Evolutionary conservation across 148 eudicot species (phyloP), one percentile per base, ranked within the genome.

Genomic region (Pharnaceum exiguum): DNA sequence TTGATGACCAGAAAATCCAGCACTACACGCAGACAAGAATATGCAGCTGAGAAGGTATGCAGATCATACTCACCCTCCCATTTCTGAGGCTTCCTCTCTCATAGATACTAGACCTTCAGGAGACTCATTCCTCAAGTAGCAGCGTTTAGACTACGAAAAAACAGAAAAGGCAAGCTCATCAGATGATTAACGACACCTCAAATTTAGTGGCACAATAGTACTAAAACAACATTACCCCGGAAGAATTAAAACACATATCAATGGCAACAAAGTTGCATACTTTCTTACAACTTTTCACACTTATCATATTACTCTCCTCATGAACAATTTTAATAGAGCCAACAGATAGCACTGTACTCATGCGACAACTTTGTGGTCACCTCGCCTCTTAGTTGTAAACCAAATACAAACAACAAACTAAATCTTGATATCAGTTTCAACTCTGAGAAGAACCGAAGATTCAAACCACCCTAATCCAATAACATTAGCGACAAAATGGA

Each of bases 11-110:
- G n/a, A n/a, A n/a, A n/a, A n/a, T n/a, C n/a, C n/a, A 10, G 30
- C 31, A 10, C 19, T 8, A 27, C 7, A 10, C 16, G 33, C 1
- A 22, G 11, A 61, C 24, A 29, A 21, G 54, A 5, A 15, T 21
- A 52, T 10, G 19, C 16, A 51, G 39, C 3, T 15, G 21, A n/a
- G 24, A 31, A 18, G 60, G 28, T 31, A 47, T 2, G 28, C 29
- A 56, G 35, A 30, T 36, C n/a, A 53, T 26, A 80, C 98, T 76
- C 55, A 93, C 98, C 98, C 98, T 62, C 98, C 98, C 96, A 85
- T 81, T 77, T 93, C 98, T 35, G 82, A 55, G 36, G 84, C 56
- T 69, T 85, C 98, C 70, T 93, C 98, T 71, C 71, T 85, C 74
- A 5, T 28, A 6, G 67, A 61, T 43, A 83, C 76, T 47, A 85